Percentiles rank a stretch among this genome's conserved stretches.
Conservation (phyloP, 2,329 filamentous ascomycete species). For the Cryphonectria nitschkei region DNA sequence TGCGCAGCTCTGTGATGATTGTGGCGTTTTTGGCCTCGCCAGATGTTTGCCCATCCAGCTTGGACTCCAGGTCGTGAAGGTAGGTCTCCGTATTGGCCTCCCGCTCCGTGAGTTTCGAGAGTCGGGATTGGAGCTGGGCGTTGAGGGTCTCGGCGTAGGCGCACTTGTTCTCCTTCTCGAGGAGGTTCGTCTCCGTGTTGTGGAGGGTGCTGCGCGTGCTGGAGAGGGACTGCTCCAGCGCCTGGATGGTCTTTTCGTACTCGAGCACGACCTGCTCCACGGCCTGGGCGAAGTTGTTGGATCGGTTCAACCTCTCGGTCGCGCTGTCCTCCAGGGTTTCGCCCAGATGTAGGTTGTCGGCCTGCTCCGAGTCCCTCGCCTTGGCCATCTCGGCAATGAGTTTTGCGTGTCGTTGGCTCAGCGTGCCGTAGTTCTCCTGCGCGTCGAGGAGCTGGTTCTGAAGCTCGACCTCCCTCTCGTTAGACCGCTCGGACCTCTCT, state of each 20-base stretch:
- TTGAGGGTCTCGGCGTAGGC: constrained; percentile 93
- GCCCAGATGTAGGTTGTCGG: constrained; percentile 61
- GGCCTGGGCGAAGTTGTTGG: constrained; percentile 92
- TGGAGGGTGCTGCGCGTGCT: constrained; percentile 84
- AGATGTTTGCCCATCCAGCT: constrained; percentile 85
- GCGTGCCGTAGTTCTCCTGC: constrained; percentile 91
- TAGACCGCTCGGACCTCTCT: constrained; percentile 77
- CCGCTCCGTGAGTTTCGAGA: constrained; percentile 92
- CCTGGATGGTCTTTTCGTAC: constrained; percentile 98
- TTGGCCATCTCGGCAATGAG: constrained; percentile 92
- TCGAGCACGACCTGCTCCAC: constrained; percentile 96
- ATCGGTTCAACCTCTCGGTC: constrained; percentile 87
- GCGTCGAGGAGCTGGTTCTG: constrained; percentile 91
- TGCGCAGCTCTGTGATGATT: constrained; percentile 84
- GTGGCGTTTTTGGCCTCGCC: constrained; percentile 92
- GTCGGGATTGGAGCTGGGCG: constrained; percentile 80
- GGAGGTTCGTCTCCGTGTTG: constrained; percentile 79
- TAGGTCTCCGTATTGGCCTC: constrained; percentile 92
- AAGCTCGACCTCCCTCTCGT: constrained; percentile 84
- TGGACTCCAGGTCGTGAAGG: constrained; percentile 86
- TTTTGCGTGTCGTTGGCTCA: constrained; percentile 93
- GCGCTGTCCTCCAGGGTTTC: constrained; percentile 75
- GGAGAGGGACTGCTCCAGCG: constrained; percentile 86
- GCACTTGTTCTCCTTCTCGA: constrained; percentile 93
- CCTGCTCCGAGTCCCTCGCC: constrained; percentile 71